Conservation (phyloP, 2,329 filamentous ascomycete genomes). For the Tolypocladium tropicale region DNA sequence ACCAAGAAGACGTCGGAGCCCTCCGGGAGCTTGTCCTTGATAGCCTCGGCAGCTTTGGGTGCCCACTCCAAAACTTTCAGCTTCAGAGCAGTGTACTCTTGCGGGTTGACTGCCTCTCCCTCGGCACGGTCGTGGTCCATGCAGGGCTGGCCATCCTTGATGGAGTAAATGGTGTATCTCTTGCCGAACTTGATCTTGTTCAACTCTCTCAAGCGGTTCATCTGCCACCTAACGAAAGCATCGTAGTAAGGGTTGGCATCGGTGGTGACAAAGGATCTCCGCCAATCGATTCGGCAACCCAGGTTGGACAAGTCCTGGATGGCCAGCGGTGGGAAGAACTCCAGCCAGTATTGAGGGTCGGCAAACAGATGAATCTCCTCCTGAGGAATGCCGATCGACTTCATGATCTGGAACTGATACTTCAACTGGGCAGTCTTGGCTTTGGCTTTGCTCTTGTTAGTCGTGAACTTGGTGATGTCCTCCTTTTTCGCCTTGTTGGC, state of each 20-base stretch:
- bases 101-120: slow-evolving; percentile 51
- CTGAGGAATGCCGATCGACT: slow-evolving; percentile 75
- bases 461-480: slow-evolving; percentile 83
- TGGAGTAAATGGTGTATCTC: slow-evolving; percentile 78
- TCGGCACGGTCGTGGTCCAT: slow-evolving; percentile 38
- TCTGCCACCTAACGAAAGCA: slow-evolving; percentile 92
- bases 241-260: slow-evolving; percentile 97
- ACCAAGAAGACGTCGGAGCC: slow-evolving; percentile 79
- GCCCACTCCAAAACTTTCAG: slow-evolving; percentile 87
- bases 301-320: slow-evolving; percentile 72
- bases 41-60: slow-evolving; percentile 56
- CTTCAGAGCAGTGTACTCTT: slow-evolving; percentile 91
- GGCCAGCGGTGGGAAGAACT: slow-evolving; percentile 60
- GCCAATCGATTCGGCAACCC: slow-evolving; percentile 85
- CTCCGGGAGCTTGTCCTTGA: slow-evolving; percentile 70
- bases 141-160: slow-evolving; percentile 34
- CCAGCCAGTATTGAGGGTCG: slow-evolving; percentile 83
- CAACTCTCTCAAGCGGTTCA: slow-evolving; percentile 81
- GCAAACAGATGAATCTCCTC: slow-evolving; percentile 91
- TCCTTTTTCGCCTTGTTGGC: slow-evolving; percentile 61
- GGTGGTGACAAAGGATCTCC: slow-evolving; percentile 85
- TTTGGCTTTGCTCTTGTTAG: slow-evolving; percentile 85
- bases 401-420: slow-evolving; percentile 94
- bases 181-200: slow-evolving; percentile 92
- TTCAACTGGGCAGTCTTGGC: slow-evolving; percentile 88